Conservation (phyloP, 305 asterid species). For the Solanum hybrid region DNA sequence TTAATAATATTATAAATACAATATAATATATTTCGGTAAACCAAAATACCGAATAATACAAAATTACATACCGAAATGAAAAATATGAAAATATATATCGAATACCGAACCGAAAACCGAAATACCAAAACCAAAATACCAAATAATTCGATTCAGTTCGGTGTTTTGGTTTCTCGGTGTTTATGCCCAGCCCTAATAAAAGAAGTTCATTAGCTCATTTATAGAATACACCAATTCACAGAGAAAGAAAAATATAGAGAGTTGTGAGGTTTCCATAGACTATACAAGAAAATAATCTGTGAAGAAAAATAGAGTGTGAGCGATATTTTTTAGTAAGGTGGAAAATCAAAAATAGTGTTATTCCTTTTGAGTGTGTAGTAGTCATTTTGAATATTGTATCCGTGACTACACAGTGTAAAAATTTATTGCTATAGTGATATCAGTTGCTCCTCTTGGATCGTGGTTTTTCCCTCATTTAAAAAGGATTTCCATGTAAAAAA, state of each 20-base stretch:
- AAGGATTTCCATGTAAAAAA: too few species aligned
- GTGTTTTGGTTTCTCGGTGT: not conserved
- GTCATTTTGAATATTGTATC: not conserved
- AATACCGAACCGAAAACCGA: accelerated
- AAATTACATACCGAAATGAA: too few species aligned
- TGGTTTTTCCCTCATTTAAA: not conserved
- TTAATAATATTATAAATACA: too few species aligned
- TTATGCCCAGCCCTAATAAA: not conserved
- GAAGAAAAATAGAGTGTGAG: not conserved
- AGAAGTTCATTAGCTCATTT: not conserved
- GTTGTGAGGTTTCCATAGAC: not conserved
- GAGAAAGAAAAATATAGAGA: not conserved
- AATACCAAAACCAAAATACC: not conserved
- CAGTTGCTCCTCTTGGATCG: too few species aligned
- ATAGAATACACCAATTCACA: not conserved
- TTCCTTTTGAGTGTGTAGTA: not conserved
- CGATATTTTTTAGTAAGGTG: not conserved
- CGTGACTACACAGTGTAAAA: not conserved
- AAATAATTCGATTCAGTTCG: too few species aligned
- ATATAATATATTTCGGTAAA: too few species aligned
- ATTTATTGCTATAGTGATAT: too few species aligned
- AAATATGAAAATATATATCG: too few species aligned
- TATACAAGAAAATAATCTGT: too few species aligned
- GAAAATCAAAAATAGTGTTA: too few species aligned
- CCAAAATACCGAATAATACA: too few species aligned